These are phyloP conservation scores for Spergularia bocconei DNA, from an alignment of 148 eudicot genomes.

Conservation along the genomic window DNA sequence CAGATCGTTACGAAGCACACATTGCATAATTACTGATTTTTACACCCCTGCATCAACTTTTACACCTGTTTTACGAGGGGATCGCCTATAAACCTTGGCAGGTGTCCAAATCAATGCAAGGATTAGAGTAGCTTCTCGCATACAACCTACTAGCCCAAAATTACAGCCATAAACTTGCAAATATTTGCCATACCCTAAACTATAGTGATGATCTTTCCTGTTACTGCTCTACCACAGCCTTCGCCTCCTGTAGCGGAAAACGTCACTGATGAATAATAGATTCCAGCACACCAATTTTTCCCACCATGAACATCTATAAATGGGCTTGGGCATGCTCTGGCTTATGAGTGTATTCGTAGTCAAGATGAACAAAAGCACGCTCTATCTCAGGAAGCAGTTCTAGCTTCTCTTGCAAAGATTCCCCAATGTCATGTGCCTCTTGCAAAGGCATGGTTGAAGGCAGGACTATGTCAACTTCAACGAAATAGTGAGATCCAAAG, in stretches of 20 bases:
- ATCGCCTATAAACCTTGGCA: too few relatives aligned
- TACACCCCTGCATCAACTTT: too few relatives aligned
- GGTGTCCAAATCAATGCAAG: too few relatives aligned
- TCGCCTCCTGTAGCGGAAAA: not conserved
- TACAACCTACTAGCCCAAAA: too few relatives aligned
- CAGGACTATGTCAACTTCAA: conserved; percentile 74
- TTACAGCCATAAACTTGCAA: too few relatives aligned
- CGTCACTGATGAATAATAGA: too few relatives aligned
- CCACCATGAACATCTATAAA: not conserved
- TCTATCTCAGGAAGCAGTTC: conserved; percentile 76
- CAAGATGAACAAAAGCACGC: conserved; percentile 79
- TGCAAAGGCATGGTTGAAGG: conserved; percentile 69
- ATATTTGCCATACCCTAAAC: too few relatives aligned
- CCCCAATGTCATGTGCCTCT: conserved; percentile 78
- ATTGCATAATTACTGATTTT: too few relatives aligned
- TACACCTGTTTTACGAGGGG: too few relatives aligned
- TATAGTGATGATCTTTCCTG: not conserved
- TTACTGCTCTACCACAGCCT: not conserved
- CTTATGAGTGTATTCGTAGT: conserved; percentile 65
- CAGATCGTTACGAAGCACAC: too few relatives aligned
- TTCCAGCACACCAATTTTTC: not conserved
- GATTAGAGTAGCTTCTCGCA: too few relatives aligned
- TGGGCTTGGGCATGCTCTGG: conserved; percentile 72
- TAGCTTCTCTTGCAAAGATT: conserved; percentile 70
- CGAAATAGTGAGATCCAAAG: conserved; percentile 74